These are phyloP conservation scores for Gyrodon tennesseensis DNA, from an alignment of 1,284 basidiomycete species.

Conservation along the genomic window DNA sequence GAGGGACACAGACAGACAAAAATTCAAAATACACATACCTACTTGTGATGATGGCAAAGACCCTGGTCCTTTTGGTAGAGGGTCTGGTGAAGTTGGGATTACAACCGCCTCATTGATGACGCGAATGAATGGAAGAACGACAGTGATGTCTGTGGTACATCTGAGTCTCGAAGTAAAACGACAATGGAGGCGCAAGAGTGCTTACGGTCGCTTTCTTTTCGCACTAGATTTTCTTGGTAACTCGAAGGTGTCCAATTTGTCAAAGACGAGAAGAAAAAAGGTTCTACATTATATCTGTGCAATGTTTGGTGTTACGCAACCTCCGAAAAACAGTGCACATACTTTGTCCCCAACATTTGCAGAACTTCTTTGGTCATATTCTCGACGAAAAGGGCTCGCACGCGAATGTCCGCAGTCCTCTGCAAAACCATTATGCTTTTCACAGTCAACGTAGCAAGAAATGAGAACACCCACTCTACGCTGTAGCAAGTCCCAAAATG, in stretches of 20 bases:
- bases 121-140: conserved; percentile 53
- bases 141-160: conserved; percentile 51
- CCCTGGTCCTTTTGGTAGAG: background rate
- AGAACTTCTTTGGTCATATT: conserved; percentile 52
- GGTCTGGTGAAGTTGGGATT: background rate
- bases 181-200: background rate
- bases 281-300: conserved; percentile 47
- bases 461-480: conserved; percentile 26
- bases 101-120: conserved; percentile 11
- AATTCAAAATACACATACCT: conserved; percentile 8
- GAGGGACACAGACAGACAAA: background rate
- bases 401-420: conserved; percentile 45
- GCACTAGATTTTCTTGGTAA: conserved; percentile 50
- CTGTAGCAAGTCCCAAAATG: conserved; percentile 47
- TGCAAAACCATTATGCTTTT: conserved; percentile 26
- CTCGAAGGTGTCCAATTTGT: conserved; percentile 58
- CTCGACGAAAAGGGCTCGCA: conserved; percentile 55
- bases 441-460: background rate
- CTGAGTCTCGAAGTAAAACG: background rate
- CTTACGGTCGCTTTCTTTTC: conserved; percentile 52
- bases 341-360: conserved; percentile 57
- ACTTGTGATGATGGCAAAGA: conserved; percentile 10
- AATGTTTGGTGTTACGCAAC: background rate
- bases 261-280: conserved; percentile 61
- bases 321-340: background rate